Base-by-base conservation (phyloP, 768 basidiomycete species). In the Ramaria sp. region DNA sequence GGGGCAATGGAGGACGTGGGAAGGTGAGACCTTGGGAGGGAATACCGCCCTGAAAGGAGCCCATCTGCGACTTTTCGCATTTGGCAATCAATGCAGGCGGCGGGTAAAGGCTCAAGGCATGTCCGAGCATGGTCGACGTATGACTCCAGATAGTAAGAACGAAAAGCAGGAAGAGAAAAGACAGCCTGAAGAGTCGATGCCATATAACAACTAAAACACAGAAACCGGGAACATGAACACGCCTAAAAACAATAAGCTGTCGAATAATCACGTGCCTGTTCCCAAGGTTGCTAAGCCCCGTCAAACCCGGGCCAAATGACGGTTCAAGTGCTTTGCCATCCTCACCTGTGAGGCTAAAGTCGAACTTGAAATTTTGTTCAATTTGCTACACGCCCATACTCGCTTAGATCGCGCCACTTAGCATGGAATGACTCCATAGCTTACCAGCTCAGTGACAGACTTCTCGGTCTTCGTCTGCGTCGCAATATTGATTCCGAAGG, bases 291-390 rank as follows among this genome's bases (percentile, higher is more conserved):
- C 82, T 73, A 0, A 98, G 73, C 1, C 96, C 96, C 0, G 95
- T 98, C 30, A 94, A 68, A 0, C 91, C 90, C 3, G 86, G 81
- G 0, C 96, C 96, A 66, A 87, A 93, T 11, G 97, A 72, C 0
- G 93, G 93, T 61, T 90, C 81, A 6, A 97, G 75, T 1, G 91
- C 88, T 31, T 86, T 84, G 1, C 94, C 95, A 53, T 90, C 84
- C 58, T 93, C 89, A 19, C 78, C 81, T 0, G 86, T 89, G 58
- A 99, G 79, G 0, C 88, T 91, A 69, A 98, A 97, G 66, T 98
- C 94, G 67, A 91, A 98, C 47, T 81, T 83, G 34, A 98, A 73
- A 65, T 99, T 99, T 61, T 97, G 92, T 67, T 98, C 94, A 63
- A 98, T 87, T 87, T 98, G 91, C 91, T 85, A 50, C 4, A 51